These are phyloP conservation scores for Takashimella koratensis DNA, from an alignment of 1,284 basidiomycete species.

Conservation along the genomic window DNA sequence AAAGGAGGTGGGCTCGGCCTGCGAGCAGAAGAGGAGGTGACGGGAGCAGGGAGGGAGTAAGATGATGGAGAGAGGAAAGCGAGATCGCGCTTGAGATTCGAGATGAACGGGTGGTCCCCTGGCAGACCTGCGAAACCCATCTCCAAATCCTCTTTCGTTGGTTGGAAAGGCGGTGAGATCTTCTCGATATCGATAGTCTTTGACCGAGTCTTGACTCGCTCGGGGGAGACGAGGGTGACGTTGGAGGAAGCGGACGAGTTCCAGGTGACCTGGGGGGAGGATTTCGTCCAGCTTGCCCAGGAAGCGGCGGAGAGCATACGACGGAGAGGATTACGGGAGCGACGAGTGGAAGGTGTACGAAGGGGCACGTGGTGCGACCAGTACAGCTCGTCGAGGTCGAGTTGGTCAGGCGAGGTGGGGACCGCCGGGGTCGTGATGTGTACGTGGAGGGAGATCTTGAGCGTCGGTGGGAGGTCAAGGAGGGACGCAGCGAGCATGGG, in stretches of 20 bases:
- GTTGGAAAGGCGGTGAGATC: background rate
- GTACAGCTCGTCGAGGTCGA: background rate
- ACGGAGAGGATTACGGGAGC: background rate
- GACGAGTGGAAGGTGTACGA: background rate
- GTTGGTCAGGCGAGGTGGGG: background rate
- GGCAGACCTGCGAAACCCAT: background rate
- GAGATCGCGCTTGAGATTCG: background rate
- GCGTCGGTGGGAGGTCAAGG: background rate
- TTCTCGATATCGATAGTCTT: background rate
- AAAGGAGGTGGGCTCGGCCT: background rate
- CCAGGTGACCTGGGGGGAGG: background rate
- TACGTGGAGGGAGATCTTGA: background rate
- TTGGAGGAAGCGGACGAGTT: background rate
- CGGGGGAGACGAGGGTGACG: background rate
- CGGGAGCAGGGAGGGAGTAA: background rate
- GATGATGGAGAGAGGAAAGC: background rate
- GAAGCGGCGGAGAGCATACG: background rate
- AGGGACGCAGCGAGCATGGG: conserved; percentile 5
- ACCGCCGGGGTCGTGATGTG: background rate
- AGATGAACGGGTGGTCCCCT: background rate
- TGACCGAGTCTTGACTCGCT: background rate
- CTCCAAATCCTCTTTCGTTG: background rate
- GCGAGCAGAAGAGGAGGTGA: background rate
- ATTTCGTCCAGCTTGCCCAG: background rate
- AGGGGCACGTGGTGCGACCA: background rate